These are phyloP conservation scores for Corchorus olitorius DNA, from an alignment of 345 rosid species.

Conservation along the genomic window DNA sequence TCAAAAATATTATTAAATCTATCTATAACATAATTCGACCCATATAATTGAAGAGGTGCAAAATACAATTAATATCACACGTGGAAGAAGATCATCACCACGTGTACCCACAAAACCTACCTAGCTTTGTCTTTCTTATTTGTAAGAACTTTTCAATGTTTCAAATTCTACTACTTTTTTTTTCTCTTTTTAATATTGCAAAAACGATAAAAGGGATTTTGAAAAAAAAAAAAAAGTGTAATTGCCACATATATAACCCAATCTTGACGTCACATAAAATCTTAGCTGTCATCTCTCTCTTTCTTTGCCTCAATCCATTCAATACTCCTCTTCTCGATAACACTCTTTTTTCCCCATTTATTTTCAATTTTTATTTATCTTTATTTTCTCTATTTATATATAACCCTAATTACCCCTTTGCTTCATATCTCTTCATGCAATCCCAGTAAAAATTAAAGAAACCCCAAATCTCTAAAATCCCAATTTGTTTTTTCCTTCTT, in stretches of 20 bases:
- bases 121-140: not conserved
- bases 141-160: not conserved
- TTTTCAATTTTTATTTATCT: not conserved
- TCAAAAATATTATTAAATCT: not conserved
- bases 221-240: slow-evolving; percentile 1
- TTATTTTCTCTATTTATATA: not conserved
- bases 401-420: not conserved
- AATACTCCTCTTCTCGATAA: slow-evolving; percentile 29
- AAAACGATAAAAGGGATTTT: not conserved
- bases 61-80: not conserved
- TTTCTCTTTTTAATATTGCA: not conserved
- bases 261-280: slow-evolving; percentile 28
- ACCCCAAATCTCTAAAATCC: not conserved
- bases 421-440: not conserved
- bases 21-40: not conserved
- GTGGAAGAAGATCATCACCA: not conserved
- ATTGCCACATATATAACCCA: slow-evolving; percentile 27
- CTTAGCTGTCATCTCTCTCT: slow-evolving; percentile 36
- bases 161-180: not conserved
- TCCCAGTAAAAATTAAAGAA: not conserved
- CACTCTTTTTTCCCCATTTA: not conserved
- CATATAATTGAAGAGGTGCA: not conserved
- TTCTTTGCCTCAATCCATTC: slow-evolving; percentile 25
- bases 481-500: not conserved
- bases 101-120: slow-evolving; percentile 4